phyloP scores from a whole-genome alignment of 148 eudicot genomes.

The Camellia japonica region DNA sequence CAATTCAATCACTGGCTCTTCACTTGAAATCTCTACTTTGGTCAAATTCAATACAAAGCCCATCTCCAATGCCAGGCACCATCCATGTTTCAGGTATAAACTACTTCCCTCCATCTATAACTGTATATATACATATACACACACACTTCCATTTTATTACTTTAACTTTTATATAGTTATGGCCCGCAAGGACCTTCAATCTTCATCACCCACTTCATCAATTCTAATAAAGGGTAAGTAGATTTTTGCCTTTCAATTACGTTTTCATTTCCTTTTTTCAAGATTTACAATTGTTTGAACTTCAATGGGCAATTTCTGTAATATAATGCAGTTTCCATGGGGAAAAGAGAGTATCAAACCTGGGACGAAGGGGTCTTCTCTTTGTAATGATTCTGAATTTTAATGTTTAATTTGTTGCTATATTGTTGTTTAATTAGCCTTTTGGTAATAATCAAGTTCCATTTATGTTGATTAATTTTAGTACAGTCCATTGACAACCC shows the following conservation, averaged over 20 bases:
- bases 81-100: constrained; percentile 79
- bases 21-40: neutral
- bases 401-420: neutral
- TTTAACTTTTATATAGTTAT: constrained; percentile 35
- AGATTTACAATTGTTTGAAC: neutral
- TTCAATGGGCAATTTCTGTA: constrained; percentile 9
- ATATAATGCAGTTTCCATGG: constrained; percentile 72
- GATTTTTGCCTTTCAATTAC: neutral
- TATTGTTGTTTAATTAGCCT: neutral
- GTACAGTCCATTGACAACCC: constrained; percentile 59
- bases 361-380: constrained; percentile 60
- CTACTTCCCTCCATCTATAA: constrained; percentile 4
- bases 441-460: constrained; percentile 7
- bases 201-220: constrained; percentile 48
- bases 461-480: constrained; percentile 16
- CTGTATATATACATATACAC: neutral
- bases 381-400: constrained; percentile 53
- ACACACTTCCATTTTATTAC: neutral
- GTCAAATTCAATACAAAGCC: neutral
- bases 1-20: neutral
- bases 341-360: constrained; percentile 58
- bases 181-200: constrained; percentile 59
- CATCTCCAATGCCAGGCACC: constrained; percentile 79
- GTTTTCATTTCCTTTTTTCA: neutral
- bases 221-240: constrained; percentile 55